phyloP scores from a whole-genome alignment of 495 filamentous ascomycete species.

The Daldinia decipiens region DNA sequence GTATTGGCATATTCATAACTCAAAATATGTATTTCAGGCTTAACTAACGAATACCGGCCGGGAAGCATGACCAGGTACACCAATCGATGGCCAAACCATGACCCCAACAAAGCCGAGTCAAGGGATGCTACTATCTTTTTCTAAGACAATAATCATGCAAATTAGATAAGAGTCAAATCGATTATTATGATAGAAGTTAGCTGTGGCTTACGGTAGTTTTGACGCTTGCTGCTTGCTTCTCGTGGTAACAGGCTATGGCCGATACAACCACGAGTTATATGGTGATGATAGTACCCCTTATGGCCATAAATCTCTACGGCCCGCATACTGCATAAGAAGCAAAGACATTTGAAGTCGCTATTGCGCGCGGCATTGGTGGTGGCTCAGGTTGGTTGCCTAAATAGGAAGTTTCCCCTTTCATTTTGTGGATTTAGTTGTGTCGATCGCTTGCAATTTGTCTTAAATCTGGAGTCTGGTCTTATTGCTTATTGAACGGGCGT shows the following conservation, averaged over 20 bases:
- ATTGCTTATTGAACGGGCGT: constrained; percentile 13
- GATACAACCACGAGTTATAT: background rate
- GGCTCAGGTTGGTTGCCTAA: constrained; percentile 12
- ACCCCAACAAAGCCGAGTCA: too few relatives aligned
- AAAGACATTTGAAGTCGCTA: background rate
- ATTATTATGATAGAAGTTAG: too few relatives aligned
- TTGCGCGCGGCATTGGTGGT: constrained; percentile 1
- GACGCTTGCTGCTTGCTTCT: background rate
- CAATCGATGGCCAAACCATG: too few relatives aligned
- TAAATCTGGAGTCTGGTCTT: constrained; percentile 20
- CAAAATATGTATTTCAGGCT: too few relatives aligned
- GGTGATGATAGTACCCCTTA: background rate
- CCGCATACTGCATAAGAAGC: constrained; percentile 2
- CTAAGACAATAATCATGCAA: too few relatives aligned
- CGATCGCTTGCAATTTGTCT: constrained; percentile 40
- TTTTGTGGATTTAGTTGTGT: constrained; percentile 9
- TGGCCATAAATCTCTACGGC: background rate
- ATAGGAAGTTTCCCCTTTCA: constrained; percentile 28
- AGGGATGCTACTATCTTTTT: too few relatives aligned
- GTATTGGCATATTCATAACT: too few relatives aligned
- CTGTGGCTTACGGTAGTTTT: background rate
- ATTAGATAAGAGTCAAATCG: too few relatives aligned
- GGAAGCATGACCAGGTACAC: too few relatives aligned
- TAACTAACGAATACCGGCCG: too few relatives aligned
- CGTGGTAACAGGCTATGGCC: background rate